These are phyloP conservation scores for Trametes cingulata DNA, from an alignment of 768 basidiomycete species.

Conservation along the genomic window DNA sequence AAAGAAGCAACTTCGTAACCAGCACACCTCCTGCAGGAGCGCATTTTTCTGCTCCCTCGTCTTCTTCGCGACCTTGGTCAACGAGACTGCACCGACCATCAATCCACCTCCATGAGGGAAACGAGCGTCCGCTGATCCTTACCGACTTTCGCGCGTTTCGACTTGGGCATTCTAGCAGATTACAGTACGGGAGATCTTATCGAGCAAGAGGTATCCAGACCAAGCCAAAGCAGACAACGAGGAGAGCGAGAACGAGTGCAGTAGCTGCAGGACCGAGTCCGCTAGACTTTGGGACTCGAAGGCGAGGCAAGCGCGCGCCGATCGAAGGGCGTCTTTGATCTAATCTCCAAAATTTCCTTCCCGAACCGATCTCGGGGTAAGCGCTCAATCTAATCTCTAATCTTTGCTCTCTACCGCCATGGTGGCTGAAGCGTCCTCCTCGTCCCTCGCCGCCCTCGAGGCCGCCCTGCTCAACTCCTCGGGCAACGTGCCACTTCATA, in stretches of 20 bases:
- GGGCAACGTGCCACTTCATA: constrained; percentile 75
- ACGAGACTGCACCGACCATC: constrained; percentile 60
- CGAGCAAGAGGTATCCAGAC: not conserved
- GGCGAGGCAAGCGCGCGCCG: constrained; percentile 5
- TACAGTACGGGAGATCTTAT: not conserved
- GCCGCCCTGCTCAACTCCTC: constrained; percentile 75
- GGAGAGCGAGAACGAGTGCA: not conserved
- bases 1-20: constrained; percentile 3
- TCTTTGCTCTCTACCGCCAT: constrained; percentile 19
- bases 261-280: not conserved
- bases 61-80: constrained; percentile 95
- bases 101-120: constrained; percentile 18
- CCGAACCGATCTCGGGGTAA: not conserved
- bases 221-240: not conserved
- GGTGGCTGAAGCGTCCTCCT: constrained; percentile 33
- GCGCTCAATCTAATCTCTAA: constrained; percentile 27
- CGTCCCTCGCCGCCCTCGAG: constrained; percentile 66
- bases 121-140: constrained; percentile 32
- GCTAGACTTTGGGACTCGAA: constrained; percentile 5
- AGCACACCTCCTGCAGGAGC: constrained; percentile 72
- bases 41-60: constrained; percentile 87
- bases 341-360: constrained; percentile 26
- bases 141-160: constrained; percentile 89
- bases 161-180: constrained; percentile 70
- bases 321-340: constrained; percentile 19